A percentile compares a stretch with the other conserved stretches of the same genome.
Conservation (phyloP, 495 filamentous ascomycete genomes). For the Echria macrotheca region DNA sequence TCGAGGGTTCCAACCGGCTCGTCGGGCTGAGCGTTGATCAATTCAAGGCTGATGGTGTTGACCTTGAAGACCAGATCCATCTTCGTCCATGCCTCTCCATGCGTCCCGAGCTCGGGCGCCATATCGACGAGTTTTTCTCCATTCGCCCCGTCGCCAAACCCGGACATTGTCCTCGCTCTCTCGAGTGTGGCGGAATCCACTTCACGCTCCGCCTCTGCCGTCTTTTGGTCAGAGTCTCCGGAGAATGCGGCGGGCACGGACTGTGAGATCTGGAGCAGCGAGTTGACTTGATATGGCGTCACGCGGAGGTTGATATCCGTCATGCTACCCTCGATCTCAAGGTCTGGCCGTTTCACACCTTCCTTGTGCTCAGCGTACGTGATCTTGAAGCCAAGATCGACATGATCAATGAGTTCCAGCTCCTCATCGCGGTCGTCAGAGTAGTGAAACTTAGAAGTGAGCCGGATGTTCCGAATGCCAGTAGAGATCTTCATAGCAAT, state of each 20-base stretch:
- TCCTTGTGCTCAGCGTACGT: constrained; percentile 81
- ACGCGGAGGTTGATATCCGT: constrained; percentile 85
- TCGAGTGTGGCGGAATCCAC: constrained; percentile 42
- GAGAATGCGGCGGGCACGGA: constrained; percentile 85
- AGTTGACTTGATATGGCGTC: constrained; percentile 85
- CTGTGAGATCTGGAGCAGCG: constrained; percentile 74
- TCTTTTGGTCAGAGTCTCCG: constrained; percentile 63
- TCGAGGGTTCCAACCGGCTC: constrained; percentile 73
- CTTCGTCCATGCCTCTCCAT: constrained; percentile 77
- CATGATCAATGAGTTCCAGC: constrained; percentile 91
- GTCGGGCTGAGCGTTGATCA: constrained; percentile 70
- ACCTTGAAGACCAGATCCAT: constrained; percentile 90
- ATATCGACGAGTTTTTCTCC: constrained; percentile 49
- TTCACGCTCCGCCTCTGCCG: constrained; percentile 49
- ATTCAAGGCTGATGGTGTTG: constrained; percentile 77
- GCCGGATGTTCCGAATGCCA: constrained; percentile 83
- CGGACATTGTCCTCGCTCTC: constrained; percentile 43
- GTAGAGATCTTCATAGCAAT: constrained; percentile 86
- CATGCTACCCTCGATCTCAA: constrained; percentile 86
- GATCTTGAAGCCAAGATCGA: constrained; percentile 86
- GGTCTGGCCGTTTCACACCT: constrained; percentile 75
- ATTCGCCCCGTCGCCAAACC: constrained; percentile 33
- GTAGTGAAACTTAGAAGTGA: constrained; percentile 89
- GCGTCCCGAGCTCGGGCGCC: constrained; percentile 58
- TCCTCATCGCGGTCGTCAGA: constrained; percentile 67